Base-by-base conservation (phyloP, 352 stramenopile genomes). In the Globisporangium mamillatum region DNA sequence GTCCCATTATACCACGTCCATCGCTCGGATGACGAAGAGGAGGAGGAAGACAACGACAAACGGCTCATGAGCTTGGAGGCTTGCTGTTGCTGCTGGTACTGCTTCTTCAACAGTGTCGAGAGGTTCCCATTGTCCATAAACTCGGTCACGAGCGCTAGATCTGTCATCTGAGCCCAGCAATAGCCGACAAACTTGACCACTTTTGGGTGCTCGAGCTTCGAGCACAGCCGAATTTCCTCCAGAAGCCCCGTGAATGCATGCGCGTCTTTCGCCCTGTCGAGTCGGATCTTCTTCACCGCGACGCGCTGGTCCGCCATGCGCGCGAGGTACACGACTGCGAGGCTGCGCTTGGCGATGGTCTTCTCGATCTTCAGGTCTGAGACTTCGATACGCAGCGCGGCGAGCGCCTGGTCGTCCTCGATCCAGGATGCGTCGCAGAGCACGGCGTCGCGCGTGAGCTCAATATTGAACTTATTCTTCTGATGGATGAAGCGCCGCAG, bases 101-200 rank as follows among this genome's bases (percentile, higher is more conserved):
- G 52, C 14, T 63, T 64, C 53, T 66, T 66, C 14, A 77, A 58
- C 52, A 67, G 20, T 25, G 36, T 29, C 9, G 56, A 67, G 22
- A 77, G 29, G n/a, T 44, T 75, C 3, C 70, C 72, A 22, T 73
- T 68, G 20, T 38, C 52, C 24, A 77, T 63, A 41, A 71, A 64
- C 66, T 77, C 64, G 27, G 64, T 75, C 64, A 75, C 69, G 32
- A 74, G 29, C 24, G 72, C 66, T 22, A 77, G 54, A 24, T 76
- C 64, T 10, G 64, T 25, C 62, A 75, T 48, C 14, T 44, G 41
- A 16, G 20, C 70, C 69, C 72, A 77, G 32, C 64, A 75, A n/a
- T 75, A 73, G 24, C 72, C 72, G 6, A 77, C 53, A 44, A 76
- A 75, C 38, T 56, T 59, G 36, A 75, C 70, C 36, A 75, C 55